Evolutionary conservation across 2,329 filamentous ascomycete species (phyloP).

Genomic region (Fusarium sp.): DNA sequence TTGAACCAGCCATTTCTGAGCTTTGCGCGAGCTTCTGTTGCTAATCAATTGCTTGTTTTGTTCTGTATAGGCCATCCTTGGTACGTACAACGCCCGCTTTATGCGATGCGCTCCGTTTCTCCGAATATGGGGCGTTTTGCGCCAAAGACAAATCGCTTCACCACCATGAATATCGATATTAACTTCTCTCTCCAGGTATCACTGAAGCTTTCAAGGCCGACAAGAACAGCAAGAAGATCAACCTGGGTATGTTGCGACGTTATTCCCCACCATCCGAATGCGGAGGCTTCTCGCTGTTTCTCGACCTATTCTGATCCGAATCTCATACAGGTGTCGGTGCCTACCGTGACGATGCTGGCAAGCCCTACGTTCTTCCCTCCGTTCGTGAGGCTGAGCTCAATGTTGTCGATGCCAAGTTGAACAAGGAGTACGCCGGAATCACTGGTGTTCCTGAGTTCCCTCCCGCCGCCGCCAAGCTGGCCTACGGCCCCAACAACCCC

Average conservation of each 20-base stretch:
- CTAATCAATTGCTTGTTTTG: constrained; percentile 35
- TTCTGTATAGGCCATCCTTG: constrained; percentile 73
- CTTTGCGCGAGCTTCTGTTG: constrained; percentile 25
- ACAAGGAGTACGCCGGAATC: constrained; percentile 99
- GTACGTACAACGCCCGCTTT: constrained; percentile 52
- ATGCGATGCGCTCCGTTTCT: constrained; percentile 33
- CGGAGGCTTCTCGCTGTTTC: constrained; percentile 22
- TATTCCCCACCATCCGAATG: constrained; percentile 5
- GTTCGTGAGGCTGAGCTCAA: constrained; percentile 89
- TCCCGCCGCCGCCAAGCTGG: constrained; percentile 87
- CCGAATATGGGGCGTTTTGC: constrained; percentile 4
- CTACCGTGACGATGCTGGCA: constrained; percentile 97
- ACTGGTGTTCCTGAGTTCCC: constrained; percentile 95
- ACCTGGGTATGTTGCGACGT: constrained; percentile 72
- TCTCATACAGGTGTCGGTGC: constrained; percentile 79
- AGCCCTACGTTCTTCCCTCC: constrained; percentile 96
- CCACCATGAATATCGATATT: constrained; percentile 23
- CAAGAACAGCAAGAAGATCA: constrained; percentile 93
- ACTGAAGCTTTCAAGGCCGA: constrained; percentile 99
- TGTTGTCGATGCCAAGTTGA: constrained; percentile 77
- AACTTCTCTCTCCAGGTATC: constrained; percentile 66
- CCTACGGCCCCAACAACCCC: constrained; percentile 83
- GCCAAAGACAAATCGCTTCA: constrained; percentile 21
- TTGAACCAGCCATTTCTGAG: constrained; percentile 16
- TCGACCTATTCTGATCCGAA: constrained; percentile 31